phyloP scores from a whole-genome alignment of 202 grass and related monocot genomes.

The Schoenoplectus tabernaemontani region DNA sequence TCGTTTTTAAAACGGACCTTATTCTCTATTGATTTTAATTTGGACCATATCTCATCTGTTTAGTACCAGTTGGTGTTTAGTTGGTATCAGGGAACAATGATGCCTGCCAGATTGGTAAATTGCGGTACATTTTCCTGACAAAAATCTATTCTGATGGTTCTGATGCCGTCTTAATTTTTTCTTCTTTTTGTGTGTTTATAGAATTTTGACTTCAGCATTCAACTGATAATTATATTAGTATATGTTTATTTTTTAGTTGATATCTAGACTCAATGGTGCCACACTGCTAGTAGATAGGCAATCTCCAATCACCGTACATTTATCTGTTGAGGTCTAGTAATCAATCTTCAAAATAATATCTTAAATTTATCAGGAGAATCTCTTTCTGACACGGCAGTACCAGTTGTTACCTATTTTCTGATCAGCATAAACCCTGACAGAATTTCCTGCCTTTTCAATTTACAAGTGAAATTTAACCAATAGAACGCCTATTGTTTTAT shows the following conservation, averaged over 20 bases:
- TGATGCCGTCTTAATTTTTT: neutral
- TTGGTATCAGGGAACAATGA: neutral
- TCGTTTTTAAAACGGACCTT: too few relatives aligned
- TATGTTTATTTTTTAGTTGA: neutral
- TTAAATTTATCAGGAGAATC: neutral
- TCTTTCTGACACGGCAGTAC: neutral
- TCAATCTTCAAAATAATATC: neutral
- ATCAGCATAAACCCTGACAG: neutral
- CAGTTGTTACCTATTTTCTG: neutral
- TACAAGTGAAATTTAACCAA: neutral
- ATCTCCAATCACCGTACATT: neutral
- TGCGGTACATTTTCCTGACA: neutral
- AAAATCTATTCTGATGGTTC: neutral
- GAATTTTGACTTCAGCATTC: neutral
- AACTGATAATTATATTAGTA: neutral
- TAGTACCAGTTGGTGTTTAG: neutral
- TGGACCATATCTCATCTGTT: neutral
- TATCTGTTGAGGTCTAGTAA: neutral
- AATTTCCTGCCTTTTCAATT: neutral
- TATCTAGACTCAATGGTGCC: neutral
- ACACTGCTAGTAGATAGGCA: too few relatives aligned
- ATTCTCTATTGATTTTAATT: neutral
- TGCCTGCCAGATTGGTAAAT: neutral
- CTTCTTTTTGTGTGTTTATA: neutral
- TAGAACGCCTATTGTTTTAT: neutral